Conservation (phyloP, 2,329 filamentous ascomycete species). For the Xylaria multiplex region DNA sequence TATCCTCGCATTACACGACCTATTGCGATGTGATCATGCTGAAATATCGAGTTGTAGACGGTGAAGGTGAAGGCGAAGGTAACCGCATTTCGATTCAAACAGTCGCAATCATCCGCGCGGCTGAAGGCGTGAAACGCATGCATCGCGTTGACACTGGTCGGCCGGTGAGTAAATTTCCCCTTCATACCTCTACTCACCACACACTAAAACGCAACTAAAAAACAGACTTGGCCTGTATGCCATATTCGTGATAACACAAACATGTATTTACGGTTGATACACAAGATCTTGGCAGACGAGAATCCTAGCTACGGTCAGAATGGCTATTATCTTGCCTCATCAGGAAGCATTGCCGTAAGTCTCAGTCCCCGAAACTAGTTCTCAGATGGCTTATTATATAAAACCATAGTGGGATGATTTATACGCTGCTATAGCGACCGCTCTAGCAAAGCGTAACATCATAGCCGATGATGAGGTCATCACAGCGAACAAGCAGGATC, state of each 20-base stretch:
- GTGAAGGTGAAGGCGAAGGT: constrained; percentile 60
- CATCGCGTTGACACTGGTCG: constrained; percentile 54
- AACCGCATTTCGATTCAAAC: constrained; percentile 63
- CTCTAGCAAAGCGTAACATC: constrained; percentile 53
- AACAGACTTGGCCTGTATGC: constrained; percentile 62
- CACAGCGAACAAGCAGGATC: constrained; percentile 49
- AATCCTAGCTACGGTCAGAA: constrained; percentile 53
- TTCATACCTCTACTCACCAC: neutral
- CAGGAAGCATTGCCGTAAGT: constrained; percentile 55
- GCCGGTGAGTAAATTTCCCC: constrained; percentile 46
- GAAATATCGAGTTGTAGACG: constrained; percentile 46
- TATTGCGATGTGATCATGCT: neutral
- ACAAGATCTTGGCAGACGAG: constrained; percentile 54
- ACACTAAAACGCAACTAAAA: constrained; percentile 7
- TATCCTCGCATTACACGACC: neutral
- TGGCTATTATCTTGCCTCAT: constrained; percentile 62
- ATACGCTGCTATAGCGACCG: constrained; percentile 57
- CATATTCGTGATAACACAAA: constrained; percentile 59
- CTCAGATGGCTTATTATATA: neutral
- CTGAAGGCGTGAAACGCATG: constrained; percentile 52
- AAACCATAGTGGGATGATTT: constrained; percentile 58
- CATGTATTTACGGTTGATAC: constrained; percentile 58
- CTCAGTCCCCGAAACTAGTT: neutral
- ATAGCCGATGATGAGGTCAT: constrained; percentile 53
- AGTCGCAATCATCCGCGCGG: constrained; percentile 58